phyloP scores from a whole-genome alignment of 306 rosid genomes.

The Betula pendula region DNA sequence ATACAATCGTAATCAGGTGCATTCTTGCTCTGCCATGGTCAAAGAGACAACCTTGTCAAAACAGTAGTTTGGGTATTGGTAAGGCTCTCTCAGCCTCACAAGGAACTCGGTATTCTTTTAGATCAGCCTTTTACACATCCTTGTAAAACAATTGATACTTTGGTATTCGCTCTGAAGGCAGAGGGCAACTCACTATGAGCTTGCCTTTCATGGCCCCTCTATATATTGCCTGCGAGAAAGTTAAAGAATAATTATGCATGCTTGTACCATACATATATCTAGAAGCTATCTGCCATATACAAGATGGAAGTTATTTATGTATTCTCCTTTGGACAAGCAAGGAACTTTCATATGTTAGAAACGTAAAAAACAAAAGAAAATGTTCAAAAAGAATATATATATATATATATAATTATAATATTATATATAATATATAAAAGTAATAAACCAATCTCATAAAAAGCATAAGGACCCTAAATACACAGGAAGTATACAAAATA shows the following conservation, averaged over 20 bases:
- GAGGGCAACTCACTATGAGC: constrained; percentile 73
- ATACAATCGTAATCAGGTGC: no score
- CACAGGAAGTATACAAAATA: no score
- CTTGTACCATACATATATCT: background rate
- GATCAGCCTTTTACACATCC: constrained; percentile 47
- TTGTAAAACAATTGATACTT: constrained; percentile 71
- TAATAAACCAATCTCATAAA: no score
- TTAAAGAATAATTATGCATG: constrained; percentile 17
- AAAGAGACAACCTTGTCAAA: no score
- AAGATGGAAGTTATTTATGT: background rate
- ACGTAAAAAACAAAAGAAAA: background rate
- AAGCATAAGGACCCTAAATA: no score
- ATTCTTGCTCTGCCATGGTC: no score
- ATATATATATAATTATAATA: no score
- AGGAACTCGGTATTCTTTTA: background rate
- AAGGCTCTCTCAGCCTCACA: no score
- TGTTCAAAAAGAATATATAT: background rate
- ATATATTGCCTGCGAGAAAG: constrained; percentile 60
- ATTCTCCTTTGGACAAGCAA: background rate
- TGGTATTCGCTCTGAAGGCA: constrained; percentile 65
- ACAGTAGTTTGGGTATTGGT: no score
- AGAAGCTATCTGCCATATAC: background rate
- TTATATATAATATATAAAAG: no score
- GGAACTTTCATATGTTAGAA: background rate
- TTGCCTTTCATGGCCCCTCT: constrained; percentile 92